A percentile compares a stretch with the other conserved stretches of the same genome.
phyloP scores from a whole-genome alignment of 2,329 filamentous ascomycete species.

The Zalaria obscura region DNA sequence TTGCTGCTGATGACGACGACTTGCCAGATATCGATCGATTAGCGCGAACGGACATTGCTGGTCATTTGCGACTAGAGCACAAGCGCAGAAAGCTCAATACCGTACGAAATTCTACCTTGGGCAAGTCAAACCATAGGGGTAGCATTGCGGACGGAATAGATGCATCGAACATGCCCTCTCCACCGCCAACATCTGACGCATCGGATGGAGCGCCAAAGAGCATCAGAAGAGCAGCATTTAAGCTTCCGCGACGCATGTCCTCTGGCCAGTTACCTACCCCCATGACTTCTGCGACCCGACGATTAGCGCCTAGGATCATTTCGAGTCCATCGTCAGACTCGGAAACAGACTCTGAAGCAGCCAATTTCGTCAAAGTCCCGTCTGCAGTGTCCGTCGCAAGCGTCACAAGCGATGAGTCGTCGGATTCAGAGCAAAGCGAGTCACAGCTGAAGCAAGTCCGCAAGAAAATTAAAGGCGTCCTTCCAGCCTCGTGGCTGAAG shows the following conservation, averaged over 20 bases:
- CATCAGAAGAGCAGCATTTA: neutral
- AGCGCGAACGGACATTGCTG: slow-evolving; percentile 6
- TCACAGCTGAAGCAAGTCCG: slow-evolving; percentile 19
- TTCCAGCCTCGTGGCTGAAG: slow-evolving; percentile 36
- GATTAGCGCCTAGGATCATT: slow-evolving; percentile 3
- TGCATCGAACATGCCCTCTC: neutral
- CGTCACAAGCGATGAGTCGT: slow-evolving; percentile 6
- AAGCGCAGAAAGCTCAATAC: slow-evolving; percentile 10
- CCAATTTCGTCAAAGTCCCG: no score
- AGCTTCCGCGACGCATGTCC: neutral
- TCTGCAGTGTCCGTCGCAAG: no score
- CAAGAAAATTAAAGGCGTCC: slow-evolving; percentile 31
- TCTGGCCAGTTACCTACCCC: slow-evolving; percentile 1
- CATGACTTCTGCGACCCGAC: slow-evolving; percentile 1
- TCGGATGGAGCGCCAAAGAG: neutral
- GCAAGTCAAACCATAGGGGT: no score
- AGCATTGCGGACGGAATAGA: no score
- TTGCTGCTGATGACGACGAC: slow-evolving; percentile 10
- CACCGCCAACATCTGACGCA: neutral
- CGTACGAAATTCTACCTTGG: no score
- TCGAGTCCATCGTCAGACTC: slow-evolving; percentile 6
- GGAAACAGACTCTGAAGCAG: neutral
- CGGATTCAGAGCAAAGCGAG: slow-evolving; percentile 18
- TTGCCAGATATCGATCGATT: slow-evolving; percentile 15
- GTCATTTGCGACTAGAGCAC: slow-evolving; percentile 6